phyloP scores from a whole-genome alignment of 2,329 filamentous ascomycete genomes.

The Blastomyces parvus region DNA sequence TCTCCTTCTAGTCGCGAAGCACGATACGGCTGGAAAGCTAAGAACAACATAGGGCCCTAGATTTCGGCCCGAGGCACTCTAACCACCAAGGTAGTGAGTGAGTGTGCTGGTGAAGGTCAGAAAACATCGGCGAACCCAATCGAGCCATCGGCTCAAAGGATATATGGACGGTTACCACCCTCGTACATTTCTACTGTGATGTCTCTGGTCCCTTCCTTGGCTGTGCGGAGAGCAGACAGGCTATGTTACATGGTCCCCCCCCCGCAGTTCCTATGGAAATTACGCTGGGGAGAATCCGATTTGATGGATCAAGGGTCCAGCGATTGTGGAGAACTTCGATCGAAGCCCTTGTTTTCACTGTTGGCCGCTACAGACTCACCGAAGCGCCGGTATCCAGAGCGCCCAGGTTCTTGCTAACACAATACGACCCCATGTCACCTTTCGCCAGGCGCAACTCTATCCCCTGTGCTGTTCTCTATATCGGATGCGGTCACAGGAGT shows the following conservation, averaged over 20 bases:
- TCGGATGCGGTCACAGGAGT: neutral
- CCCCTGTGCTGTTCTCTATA: neutral
- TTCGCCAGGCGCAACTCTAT: neutral
- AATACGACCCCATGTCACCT: neutral
- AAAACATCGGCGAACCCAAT: neutral
- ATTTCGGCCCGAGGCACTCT: neutral
- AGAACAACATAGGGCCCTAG: neutral
- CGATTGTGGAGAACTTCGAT: neutral
- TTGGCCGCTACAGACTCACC: neutral
- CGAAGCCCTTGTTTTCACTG: neutral
- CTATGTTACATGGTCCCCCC: neutral
- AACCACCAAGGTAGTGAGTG: neutral
- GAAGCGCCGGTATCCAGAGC: neutral
- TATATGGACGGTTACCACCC: neutral
- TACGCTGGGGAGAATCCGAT: neutral
- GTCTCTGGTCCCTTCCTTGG: neutral
- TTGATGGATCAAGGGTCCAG: neutral
- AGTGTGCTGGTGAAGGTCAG: neutral
- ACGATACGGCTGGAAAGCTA: neutral
- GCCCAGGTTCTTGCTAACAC: neutral
- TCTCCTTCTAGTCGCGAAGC: neutral
- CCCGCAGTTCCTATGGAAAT: neutral
- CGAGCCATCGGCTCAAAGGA: neutral
- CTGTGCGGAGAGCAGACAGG: neutral
- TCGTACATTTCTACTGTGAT: neutral